Conservation (phyloP, 2,329 filamentous ascomycete species). For the Colletotrichum paranaense region DNA sequence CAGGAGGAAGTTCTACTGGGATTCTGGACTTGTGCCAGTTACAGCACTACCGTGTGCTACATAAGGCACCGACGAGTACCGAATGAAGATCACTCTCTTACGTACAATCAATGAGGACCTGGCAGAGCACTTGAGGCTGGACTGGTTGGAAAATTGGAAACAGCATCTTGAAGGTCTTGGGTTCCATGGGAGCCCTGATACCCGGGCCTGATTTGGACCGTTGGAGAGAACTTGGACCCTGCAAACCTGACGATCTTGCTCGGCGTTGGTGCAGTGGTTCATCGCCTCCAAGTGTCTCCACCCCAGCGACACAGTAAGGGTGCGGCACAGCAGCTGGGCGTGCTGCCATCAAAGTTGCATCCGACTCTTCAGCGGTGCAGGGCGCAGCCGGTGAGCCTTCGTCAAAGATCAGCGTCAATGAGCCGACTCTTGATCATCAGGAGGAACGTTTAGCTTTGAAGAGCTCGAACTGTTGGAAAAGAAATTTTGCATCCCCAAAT, state of each 20-base stretch:
- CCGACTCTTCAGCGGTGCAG: background rate
- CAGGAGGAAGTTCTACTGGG: background rate
- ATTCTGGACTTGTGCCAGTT: background rate
- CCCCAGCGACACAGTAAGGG: background rate
- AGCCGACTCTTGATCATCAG: background rate
- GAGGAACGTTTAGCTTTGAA: background rate
- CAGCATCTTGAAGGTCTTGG: background rate
- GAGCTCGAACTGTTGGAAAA: background rate
- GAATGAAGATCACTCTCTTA: conserved; percentile 13
- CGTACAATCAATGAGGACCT: background rate
- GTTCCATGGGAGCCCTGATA: background rate
- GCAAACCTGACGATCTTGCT: background rate
- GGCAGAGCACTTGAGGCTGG: background rate
- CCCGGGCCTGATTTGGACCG: too few relatives aligned
- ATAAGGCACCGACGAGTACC: background rate
- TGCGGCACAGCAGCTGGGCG: background rate
- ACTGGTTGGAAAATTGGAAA: background rate
- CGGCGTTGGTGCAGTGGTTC: background rate
- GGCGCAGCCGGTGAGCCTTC: background rate
- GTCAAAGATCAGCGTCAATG: background rate
- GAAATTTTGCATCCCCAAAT: background rate
- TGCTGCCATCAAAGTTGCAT: background rate
- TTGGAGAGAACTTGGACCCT: background rate
- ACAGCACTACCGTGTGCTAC: background rate
- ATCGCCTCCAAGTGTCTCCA: background rate